Evolutionary conservation across 1,284 basidiomycete species (phyloP).

Genomic region (Rhizopogon hawkerae): DNA sequence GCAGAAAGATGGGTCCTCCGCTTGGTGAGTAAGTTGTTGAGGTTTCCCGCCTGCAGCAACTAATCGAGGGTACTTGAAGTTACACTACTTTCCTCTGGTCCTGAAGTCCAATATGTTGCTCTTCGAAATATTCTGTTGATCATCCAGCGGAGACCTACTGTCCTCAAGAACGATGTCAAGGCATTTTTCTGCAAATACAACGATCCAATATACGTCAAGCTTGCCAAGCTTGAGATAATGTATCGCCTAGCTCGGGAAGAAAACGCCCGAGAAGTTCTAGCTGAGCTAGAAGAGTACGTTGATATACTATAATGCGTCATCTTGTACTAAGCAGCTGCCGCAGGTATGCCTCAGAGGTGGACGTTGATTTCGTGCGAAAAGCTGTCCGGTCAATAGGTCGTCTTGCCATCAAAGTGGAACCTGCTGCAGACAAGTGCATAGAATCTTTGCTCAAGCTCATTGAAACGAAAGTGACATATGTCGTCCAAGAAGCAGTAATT

Average conservation of each 20-base stretch:
- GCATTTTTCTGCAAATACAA: conserved; percentile 99
- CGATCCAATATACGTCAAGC: conserved; percentile 97
- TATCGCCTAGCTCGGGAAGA: conserved; percentile 87
- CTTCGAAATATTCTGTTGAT: conserved; percentile 95
- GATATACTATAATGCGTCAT: neutral
- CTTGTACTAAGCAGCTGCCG: neutral
- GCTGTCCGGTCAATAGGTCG: conserved; percentile 95
- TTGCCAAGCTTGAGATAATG: conserved; percentile 98
- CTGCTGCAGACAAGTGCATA: conserved; percentile 86
- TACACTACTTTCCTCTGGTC: conserved; percentile 88
- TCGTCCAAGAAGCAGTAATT: conserved; percentile 95
- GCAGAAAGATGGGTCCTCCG: conserved; percentile 96
- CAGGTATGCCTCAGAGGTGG: conserved; percentile 97
- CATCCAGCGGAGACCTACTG: conserved; percentile 87
- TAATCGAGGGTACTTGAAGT: conserved; percentile 42
- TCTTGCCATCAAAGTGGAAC: conserved; percentile 93
- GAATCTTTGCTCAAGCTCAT: conserved; percentile 80
- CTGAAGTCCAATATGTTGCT: conserved; percentile 98
- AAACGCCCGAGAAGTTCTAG: conserved; percentile 86
- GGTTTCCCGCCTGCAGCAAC: neutral
- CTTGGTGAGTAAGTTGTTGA: conserved; percentile 49
- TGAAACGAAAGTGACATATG: conserved; percentile 92
- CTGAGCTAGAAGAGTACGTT: conserved; percentile 88
- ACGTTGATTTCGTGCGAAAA: conserved; percentile 96
- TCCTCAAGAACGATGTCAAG: conserved; percentile 94